Evolutionary conservation across 2,329 filamentous ascomycete genomes (phyloP), one percentile per base, ranked within the genome.

Genomic region (Cladosporium sp.): DNA sequence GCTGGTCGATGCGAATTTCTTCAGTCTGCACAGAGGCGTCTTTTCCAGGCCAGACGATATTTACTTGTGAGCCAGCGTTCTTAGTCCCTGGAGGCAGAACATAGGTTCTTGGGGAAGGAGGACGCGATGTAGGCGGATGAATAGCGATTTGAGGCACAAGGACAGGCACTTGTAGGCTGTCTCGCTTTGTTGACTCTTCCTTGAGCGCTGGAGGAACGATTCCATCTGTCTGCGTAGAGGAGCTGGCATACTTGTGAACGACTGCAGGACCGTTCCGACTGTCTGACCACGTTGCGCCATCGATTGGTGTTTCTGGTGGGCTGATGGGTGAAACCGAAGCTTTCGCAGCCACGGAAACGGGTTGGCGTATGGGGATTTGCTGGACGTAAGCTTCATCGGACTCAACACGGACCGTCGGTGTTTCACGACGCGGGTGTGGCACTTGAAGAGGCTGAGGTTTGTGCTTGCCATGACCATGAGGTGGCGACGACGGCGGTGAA

Each of bases 61-160:
- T 84, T 28, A 93, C 92, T 78, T 99, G 95, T 72, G 90, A 94
- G 21, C 88, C 89, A 68, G 90, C 88, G 77, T 92, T 92, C 76
- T 93, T 97, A 7, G 87, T 89, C 67, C 88, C 88, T 65, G 93
- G 88, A 63, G 93, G 93, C 32, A 96, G 88, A 63, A 96, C 86
- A 60, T 89, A 88, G 70, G 89, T 87, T 57, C 85, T 86, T 1
- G 92, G 92, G 2, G 92, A 93, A 5, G 89, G 83, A n/a, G 94
- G 93, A 57, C 91, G 87, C 64, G 92, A 96, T 3, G 85, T 88
- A 0, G 95, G 94, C 34, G 95, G 95, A 71, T 96, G 91, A 60
- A 99, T 92, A 64, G 92, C 91, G 74, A 99, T 99, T 72, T 89
- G 91, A 0, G 94, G 94, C 16, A 76, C 74, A 56, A 73, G 73